Evolutionary conservation across 495 filamentous ascomycete species (phyloP), one percentile per base, ranked within the genome.

Genomic region (Haplographium delicatum): DNA sequence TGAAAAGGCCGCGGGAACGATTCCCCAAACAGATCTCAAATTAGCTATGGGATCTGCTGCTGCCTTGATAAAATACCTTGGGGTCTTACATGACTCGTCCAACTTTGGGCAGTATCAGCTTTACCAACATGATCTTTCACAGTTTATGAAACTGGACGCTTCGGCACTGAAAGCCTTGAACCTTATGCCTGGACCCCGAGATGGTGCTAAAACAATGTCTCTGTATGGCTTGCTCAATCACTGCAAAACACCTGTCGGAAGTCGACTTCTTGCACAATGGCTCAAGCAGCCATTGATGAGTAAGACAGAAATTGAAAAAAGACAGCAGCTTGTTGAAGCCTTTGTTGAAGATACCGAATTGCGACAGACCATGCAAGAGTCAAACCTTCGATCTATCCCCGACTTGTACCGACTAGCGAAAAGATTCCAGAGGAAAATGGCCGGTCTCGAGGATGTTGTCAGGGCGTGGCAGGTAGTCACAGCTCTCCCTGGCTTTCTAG

Each of bases 61-160:
- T 13, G 87, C 91, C 18, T 67, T 99, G 62, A 95, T 97, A 68
- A 95, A 91, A 63, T 99, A 97, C 56, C 76, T 99, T n/a, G 84
- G 85, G 13, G 84, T 94, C 2, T 70, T 99, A 68, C 84, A 88
- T 20, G 94, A 99, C 60, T 69, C 88, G 13, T 86, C 88, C 18
- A 97, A 99, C 64, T 96, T 95, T 64, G 93, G 93, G 1, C 90
- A 97, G 62, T 99, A 89, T 62, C 88, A 91, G 59, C 80, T 99
- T 20, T 97, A 96, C 60, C 93, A 99, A 62, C 94, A 97, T 67
- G 94, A 99, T 63, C 68, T 99, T 23, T 84, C 89, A 9, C 93
- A 99, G 61, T 99, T 88, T 60, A 99, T 99, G 93, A 97, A 96
- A 68, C 81, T 99, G 10, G 93, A 99, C 72, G 87, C 94, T 10